These are phyloP conservation scores for Lycium ferocissimum DNA, from an alignment of 257 asterid genomes.

Conservation along the genomic window DNA sequence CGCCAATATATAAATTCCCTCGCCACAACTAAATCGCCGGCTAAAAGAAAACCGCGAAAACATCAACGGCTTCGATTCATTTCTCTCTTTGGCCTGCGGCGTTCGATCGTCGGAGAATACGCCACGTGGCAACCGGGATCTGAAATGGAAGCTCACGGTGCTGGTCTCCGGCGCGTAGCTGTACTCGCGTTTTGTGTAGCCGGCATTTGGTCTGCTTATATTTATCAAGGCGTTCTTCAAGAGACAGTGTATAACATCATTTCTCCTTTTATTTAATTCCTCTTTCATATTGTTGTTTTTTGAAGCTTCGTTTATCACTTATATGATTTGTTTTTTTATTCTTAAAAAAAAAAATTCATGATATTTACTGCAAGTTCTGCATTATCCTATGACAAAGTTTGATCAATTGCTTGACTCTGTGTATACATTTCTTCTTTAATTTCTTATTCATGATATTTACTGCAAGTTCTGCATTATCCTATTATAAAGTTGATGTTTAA, in stretches of 20 bases:
- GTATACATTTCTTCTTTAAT: no score
- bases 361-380: background rate
- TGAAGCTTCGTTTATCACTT: conserved; percentile 12
- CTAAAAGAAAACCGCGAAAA: conserved; percentile 13
- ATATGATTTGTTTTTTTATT: background rate
- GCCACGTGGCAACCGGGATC: conserved; percentile 45
- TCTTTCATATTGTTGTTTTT: background rate
- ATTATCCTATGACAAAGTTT: background rate
- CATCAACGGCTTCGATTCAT: background rate
- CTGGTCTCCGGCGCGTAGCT: conserved; percentile 83
- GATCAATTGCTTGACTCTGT: no score
- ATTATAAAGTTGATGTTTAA: background rate
- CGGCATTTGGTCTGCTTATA: conserved; percentile 97
- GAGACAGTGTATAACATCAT: conserved; percentile 71
- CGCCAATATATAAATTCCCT: background rate
- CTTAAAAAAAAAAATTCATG: background rate
- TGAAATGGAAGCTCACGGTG: conserved; percentile 73
- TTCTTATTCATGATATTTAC: background rate
- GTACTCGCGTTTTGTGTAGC: conserved; percentile 81
- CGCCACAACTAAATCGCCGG: background rate
- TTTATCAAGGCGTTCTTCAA: conserved; percentile 94
- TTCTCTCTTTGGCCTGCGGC: background rate
- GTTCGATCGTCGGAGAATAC: conserved; percentile 29
- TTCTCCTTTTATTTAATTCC: background rate
- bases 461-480: background rate